These are phyloP conservation scores for Volvox africanus DNA, from an alignment of 139 green algal genomes.

Conservation along the genomic window DNA sequence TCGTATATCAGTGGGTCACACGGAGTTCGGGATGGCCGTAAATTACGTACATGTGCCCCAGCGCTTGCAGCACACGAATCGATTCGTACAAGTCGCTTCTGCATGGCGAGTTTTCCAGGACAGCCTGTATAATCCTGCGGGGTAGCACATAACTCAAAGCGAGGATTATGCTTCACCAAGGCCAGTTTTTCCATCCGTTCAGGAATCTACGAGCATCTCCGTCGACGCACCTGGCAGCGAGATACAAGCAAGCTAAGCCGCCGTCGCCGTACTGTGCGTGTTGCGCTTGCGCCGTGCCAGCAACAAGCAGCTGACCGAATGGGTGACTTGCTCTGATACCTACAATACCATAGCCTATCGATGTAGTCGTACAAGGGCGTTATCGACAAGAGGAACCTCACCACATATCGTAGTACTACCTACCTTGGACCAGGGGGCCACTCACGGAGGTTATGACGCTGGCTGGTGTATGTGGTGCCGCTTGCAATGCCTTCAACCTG, in stretches of 20 bases:
- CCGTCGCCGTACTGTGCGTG: constrained; percentile 36
- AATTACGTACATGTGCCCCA: neutral
- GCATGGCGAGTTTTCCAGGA: neutral
- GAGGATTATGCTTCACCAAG: too few species aligned
- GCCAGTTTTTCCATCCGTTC: too few species aligned
- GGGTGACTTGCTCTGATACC: neutral
- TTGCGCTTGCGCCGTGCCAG: constrained; percentile 42
- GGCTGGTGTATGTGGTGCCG: neutral
- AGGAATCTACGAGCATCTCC: too few species aligned
- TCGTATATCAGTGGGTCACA: too few species aligned
- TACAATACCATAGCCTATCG: neutral
- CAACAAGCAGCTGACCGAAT: constrained; percentile 22
- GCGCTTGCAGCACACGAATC: neutral
- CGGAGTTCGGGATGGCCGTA: too few species aligned
- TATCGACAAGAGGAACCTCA: neutral
- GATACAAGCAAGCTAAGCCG: constrained; percentile 17
- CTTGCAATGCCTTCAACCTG: constrained; percentile 46
- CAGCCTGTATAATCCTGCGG: constrained; percentile 31
- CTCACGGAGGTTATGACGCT: constrained; percentile 42
- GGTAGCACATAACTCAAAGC: too few species aligned
- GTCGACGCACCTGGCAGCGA: neutral
- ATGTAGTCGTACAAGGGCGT: neutral
- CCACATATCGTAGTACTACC: neutral
- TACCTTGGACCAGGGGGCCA: constrained; percentile 29
- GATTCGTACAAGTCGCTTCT: neutral